Evolutionary conservation across 2,329 filamentous ascomycete species (phyloP), one percentile per base, ranked within the genome.

Genomic region (Alternaria sp.): DNA sequence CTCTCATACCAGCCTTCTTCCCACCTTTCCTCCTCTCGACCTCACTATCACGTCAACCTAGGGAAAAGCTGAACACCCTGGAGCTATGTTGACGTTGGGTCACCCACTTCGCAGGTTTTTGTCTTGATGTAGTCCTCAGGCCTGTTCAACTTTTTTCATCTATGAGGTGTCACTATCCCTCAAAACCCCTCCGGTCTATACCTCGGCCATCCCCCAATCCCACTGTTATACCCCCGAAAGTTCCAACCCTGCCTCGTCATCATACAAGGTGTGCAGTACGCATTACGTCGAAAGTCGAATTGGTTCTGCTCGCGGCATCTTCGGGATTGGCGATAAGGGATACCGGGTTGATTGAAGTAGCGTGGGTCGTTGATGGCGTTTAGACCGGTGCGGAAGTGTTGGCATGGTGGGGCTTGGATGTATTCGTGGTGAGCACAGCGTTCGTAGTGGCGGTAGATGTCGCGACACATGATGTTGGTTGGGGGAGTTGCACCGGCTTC

Each of bases 341-440:
- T n/a, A 1, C 59, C 55, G 12, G 54, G 41, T n/a, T 55, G 58
- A 12, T 28, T 21, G 6, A 64, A 41, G 28, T 61, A 58, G 9
- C 26, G n/a, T 3, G 58, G 47, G 4, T 66, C 49, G 30, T 64
- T 66, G 37, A 66, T 64, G 2, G 15, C 30, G 41, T 66, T 21
- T 1, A 66, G 43, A 9, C 47, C 44, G 11, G 23, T 51, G n/a
- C 44, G 55, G 2, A 63, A 37, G 20, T 63, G 33, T 18, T 41
- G 46, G 12, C 62, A 62, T 2, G 44, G 51, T 9, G 18, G 25
- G 51, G 33, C 56, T 11, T 60, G 57, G 21, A 55, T 46, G 56
- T 65, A 60, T 6, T 65, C 30, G n/a, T 23, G 25, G 44, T 67
- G 62, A 33, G 37, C 33, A n/a, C 62, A 67, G 14, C 20, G 43